Conservation (phyloP, 139 green algal genomes). For the Micromonas pusilla region DNA sequence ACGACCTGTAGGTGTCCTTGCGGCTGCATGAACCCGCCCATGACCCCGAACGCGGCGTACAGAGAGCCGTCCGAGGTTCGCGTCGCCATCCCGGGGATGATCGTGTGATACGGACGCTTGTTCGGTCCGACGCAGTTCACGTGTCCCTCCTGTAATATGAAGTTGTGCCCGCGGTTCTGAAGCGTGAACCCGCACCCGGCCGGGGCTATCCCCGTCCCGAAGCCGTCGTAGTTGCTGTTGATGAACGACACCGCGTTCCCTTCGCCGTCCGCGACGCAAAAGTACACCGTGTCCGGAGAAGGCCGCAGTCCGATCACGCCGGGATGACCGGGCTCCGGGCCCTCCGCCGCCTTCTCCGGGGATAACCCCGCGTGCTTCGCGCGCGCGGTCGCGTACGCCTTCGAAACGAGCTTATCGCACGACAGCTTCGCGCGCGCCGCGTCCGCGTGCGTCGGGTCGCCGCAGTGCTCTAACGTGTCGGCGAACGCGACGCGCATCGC, state of each 20-base stretch:
- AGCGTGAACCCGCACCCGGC: conserved; percentile 60
- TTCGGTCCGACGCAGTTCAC: conserved; percentile 49
- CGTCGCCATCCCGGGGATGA: conserved; percentile 54
- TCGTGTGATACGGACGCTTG: conserved; percentile 61
- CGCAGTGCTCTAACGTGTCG: conserved; percentile 52
- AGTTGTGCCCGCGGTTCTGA: conserved; percentile 46
- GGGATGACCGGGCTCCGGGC: not conserved
- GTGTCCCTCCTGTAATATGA: conserved; percentile 44
- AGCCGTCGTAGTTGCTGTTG: conserved; percentile 63
- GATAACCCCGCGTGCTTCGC: too few species aligned
- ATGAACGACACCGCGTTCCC: conserved; percentile 67
- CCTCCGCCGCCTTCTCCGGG: not conserved
- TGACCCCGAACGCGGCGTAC: conserved; percentile 35
- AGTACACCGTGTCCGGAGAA: conserved; percentile 58
- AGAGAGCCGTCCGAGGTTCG: not conserved
- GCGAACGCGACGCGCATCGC: conserved; percentile 54
- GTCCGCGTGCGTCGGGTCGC: conserved; percentile 37
- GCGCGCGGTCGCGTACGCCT: not conserved
- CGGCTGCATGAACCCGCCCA: conserved; percentile 66
- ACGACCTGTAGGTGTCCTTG: conserved; percentile 43
- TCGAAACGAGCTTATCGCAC: not conserved
- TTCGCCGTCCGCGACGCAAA: conserved; percentile 54
- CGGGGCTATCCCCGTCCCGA: conserved; percentile 57
- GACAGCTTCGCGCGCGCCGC: conserved; percentile 37
- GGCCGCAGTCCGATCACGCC: not conserved